Evolutionary conservation across 257 asterid genomes (phyloP).

Genomic region (Marsdenia floribunda): DNA sequence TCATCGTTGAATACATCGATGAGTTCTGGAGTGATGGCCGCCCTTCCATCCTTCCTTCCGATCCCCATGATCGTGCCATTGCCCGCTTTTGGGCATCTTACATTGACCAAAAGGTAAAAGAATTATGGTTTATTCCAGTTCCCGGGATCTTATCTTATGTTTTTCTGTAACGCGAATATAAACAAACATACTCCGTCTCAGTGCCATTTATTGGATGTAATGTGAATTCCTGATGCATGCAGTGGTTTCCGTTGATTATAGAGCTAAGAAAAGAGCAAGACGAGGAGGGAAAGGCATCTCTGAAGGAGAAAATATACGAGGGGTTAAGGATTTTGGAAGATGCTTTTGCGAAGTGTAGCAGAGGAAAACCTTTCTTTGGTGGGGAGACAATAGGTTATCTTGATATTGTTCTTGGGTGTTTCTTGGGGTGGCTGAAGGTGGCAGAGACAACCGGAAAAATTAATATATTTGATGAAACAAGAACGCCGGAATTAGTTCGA

Average conservation of each 20-base stretch:
- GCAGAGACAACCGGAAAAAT: neutral
- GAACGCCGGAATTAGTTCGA: conserved; percentile 16
- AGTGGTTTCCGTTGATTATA: conserved; percentile 6
- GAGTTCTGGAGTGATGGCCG: conserved; percentile 34
- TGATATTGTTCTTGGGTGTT: conserved; percentile 19
- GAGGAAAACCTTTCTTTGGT: conserved; percentile 24
- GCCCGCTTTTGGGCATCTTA: conserved; percentile 59
- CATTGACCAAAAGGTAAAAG: conserved; percentile 41
- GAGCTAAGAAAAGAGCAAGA: conserved; percentile 9
- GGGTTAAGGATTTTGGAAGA: conserved; percentile 17
- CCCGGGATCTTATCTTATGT: too few relatives aligned
- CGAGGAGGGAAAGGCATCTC: conserved; percentile 4
- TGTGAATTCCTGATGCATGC: neutral
- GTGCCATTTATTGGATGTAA: too few relatives aligned
- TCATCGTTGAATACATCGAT: conserved; percentile 39
- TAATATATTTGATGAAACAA: conserved; percentile 18
- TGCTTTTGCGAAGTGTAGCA: conserved; percentile 21
- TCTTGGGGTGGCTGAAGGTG: conserved; percentile 18
- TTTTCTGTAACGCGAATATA: too few relatives aligned
- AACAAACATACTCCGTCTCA: too few relatives aligned
- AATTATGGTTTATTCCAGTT: too few relatives aligned
- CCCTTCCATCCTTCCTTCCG: conserved; percentile 35
- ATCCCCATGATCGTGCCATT: conserved; percentile 37
- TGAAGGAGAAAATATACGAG: conserved; percentile 13
- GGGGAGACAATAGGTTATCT: conserved; percentile 22